phyloP scores from a whole-genome alignment of 805 yeast species.

The Yamadazyma nakazawae region DNA sequence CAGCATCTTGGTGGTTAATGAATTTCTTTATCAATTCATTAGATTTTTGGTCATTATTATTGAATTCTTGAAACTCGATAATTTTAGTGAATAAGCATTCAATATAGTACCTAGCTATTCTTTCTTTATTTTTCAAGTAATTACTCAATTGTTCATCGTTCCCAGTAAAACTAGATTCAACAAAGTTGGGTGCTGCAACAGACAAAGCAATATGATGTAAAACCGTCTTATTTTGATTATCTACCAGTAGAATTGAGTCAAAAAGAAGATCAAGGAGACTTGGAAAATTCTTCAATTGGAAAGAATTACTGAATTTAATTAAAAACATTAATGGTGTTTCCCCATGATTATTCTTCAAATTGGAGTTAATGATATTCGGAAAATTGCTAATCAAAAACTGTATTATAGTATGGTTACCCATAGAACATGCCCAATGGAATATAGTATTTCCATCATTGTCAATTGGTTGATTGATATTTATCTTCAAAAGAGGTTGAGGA shows the following conservation, averaged over 20 bases:
- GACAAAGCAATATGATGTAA: conserved; percentile 39
- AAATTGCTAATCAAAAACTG: conserved; percentile 60
- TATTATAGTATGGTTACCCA: conserved; percentile 74
- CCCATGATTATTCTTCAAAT: conserved; percentile 75
- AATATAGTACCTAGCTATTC: conserved; percentile 37
- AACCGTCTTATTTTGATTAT: conserved; percentile 38
- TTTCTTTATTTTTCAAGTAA: conserved; percentile 29
- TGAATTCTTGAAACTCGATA: conserved; percentile 25
- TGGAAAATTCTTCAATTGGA: conserved; percentile 36
- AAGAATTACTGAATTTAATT: conserved; percentile 39
- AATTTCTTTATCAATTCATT: conserved; percentile 40
- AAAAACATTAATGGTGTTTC: conserved; percentile 71
- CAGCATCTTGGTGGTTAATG: conserved; percentile 84
- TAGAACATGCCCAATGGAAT: conserved; percentile 92
- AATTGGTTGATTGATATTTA: conserved; percentile 77
- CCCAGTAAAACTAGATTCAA: conserved; percentile 10
- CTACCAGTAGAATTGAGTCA: conserved; percentile 37
- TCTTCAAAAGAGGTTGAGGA: conserved; percentile 51
- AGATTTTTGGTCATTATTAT: conserved; percentile 10
- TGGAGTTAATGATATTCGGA: conserved; percentile 61
- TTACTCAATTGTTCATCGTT: conserved; percentile 14
- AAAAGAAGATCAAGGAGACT: conserved; percentile 30
- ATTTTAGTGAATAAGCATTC: conserved; percentile 35
- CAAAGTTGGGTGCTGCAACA: conserved; percentile 15
- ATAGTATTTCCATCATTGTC: conserved; percentile 94